Percentiles rank a stretch among this genome's conserved stretches.
Evolutionary conservation across 345 rosid genomes (phyloP).

Genomic region (Corymbia maculata): DNA sequence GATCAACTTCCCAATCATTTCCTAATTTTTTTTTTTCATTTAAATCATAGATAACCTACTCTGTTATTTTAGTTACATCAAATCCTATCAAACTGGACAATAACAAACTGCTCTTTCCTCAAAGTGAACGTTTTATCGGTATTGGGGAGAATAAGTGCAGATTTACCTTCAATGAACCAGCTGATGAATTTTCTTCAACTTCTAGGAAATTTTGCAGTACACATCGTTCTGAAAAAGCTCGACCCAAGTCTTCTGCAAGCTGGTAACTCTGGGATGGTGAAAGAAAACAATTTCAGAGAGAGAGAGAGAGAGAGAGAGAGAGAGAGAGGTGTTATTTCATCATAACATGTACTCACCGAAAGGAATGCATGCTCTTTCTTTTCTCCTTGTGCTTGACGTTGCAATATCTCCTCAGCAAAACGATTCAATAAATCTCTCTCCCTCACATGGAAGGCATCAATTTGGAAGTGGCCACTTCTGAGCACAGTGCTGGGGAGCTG

Average conservation of each 20-base stretch:
- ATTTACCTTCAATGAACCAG: slow-evolving; percentile 60
- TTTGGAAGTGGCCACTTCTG: slow-evolving; percentile 71
- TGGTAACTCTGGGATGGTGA: slow-evolving; percentile 45
- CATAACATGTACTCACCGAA: slow-evolving; percentile 28
- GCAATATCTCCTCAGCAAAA: slow-evolving; percentile 55
- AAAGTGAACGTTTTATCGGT: neutral
- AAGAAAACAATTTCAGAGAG: neutral
- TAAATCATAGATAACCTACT: neutral
- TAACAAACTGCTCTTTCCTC: neutral
- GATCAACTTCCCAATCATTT: neutral
- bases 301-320: neutral
- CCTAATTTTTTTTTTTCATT: neutral
- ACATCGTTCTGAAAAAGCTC: slow-evolving; percentile 79
- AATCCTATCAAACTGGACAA: neutral
- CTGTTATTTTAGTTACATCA: neutral
- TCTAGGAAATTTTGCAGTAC: slow-evolving; percentile 50
- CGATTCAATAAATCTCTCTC: slow-evolving; percentile 77
- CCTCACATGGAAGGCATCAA: slow-evolving; percentile 59
- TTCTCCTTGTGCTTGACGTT: slow-evolving; percentile 53
- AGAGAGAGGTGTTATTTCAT: neutral
- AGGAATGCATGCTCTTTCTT: slow-evolving; percentile 51
- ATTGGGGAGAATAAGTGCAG: neutral
- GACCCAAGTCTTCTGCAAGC: slow-evolving; percentile 83
- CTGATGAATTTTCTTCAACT: slow-evolving; percentile 41
- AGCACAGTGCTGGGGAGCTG: slow-evolving; percentile 61